Percentiles rank a stretch among this genome's conserved stretches.
These are phyloP conservation scores for Syzygium oleosum DNA, from an alignment of 345 rosid species.

Conservation along the genomic window DNA sequence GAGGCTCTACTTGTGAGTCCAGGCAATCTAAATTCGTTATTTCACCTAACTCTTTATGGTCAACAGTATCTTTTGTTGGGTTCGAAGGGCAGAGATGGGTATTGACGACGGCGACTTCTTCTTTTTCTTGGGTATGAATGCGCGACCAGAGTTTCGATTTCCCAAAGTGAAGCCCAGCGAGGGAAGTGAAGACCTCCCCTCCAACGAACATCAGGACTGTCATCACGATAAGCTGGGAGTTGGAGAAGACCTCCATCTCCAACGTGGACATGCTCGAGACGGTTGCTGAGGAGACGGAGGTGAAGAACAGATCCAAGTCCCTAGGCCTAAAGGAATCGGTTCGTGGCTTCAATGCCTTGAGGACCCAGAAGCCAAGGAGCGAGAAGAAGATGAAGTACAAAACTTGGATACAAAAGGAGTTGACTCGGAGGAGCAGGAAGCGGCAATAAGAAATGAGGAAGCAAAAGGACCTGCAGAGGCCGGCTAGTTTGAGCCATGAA, in stretches of 20 bases:
- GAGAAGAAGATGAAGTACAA: conserved; percentile 30
- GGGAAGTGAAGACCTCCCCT: conserved; percentile 60
- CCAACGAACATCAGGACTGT: conserved; percentile 52
- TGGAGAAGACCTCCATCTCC: conserved; percentile 78
- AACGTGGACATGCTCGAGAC: conserved; percentile 74
- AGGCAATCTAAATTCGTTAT: neutral
- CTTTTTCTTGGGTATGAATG: neutral
- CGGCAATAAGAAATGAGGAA: neutral
- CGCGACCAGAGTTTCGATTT: neutral
- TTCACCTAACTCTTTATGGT: neutral
- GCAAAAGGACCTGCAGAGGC: neutral
- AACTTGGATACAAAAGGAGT: conserved; percentile 27
- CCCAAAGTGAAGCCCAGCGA: neutral
- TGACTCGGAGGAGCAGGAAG: conserved; percentile 1
- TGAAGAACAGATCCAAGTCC: conserved; percentile 53
- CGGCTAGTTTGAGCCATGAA: neutral
- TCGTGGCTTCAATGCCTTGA: conserved; percentile 20
- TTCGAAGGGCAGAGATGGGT: neutral
- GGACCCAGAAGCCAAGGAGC: conserved; percentile 19
- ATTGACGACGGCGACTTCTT: neutral
- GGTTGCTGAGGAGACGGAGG: conserved; percentile 50
- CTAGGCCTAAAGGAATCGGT: conserved; percentile 16
- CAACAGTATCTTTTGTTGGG: neutral
- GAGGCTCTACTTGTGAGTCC: neutral
- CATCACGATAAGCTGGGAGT: conserved; percentile 42